Evolutionary conservation across 2,329 filamentous ascomycete genomes (phyloP).

Genomic region (Zasmidium citrigriseum): DNA sequence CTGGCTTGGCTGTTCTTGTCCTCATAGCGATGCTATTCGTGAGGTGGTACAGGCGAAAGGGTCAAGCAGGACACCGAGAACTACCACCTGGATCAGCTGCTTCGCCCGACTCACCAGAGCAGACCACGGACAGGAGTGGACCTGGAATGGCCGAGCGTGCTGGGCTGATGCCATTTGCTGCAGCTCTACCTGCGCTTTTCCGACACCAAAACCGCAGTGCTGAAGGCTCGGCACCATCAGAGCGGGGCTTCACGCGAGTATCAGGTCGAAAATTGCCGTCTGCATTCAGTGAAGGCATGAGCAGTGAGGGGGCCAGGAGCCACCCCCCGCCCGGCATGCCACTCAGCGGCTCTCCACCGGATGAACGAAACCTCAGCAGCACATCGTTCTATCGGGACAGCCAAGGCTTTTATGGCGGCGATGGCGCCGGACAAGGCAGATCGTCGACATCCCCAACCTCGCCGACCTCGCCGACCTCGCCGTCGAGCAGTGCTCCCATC

Average conservation of each 20-base stretch:
- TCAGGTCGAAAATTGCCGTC: slow-evolving; percentile 52
- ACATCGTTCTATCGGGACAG: slow-evolving; percentile 50
- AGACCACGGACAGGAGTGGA: slow-evolving; percentile 15
- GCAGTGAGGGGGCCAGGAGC: slow-evolving; percentile 29
- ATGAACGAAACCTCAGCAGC: slow-evolving; percentile 30
- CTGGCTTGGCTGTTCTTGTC: slow-evolving; percentile 55
- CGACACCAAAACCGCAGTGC: slow-evolving; percentile 35
- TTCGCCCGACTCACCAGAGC: slow-evolving; percentile 13
- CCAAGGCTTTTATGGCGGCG: slow-evolving; percentile 43
- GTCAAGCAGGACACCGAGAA: slow-evolving; percentile 25
- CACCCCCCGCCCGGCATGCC: slow-evolving; percentile 18
- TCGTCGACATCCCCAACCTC: slow-evolving; percentile 8
- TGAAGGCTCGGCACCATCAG: slow-evolving; percentile 27
- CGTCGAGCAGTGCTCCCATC: slow-evolving; percentile 12
- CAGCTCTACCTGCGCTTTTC: slow-evolving; percentile 41
- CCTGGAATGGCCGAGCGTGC: slow-evolving; percentile 45
- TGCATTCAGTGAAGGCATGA: slow-evolving; percentile 51
- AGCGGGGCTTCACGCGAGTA: slow-evolving; percentile 49
- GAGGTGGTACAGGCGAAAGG: slow-evolving; percentile 50
- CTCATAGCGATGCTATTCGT: slow-evolving; percentile 55
- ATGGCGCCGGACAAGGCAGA: slow-evolving; percentile 23
- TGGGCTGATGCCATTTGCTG: slow-evolving; percentile 38
- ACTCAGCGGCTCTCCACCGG: slow-evolving; percentile 17
- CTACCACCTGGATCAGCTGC: slow-evolving; percentile 25
- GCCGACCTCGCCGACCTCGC: slow-evolving; percentile 13